phyloP scores from a whole-genome alignment of 371 early-diverging fungal species.

The Zancudomyces culisetae region DNA sequence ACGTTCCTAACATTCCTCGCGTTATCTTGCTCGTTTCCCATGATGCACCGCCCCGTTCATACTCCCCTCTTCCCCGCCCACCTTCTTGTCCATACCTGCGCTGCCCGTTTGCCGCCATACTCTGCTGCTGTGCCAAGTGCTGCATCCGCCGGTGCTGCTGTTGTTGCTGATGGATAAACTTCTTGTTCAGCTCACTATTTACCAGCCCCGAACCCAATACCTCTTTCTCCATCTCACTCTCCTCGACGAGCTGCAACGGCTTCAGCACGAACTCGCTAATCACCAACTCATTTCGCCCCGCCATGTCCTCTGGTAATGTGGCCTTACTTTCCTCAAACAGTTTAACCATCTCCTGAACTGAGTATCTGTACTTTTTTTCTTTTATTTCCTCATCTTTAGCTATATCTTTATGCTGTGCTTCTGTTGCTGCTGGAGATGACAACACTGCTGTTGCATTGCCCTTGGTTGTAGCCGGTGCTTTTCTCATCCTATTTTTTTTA shows the following conservation, averaged over 20 bases:
- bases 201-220: constrained; percentile 1
- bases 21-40: constrained; percentile 19
- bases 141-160: constrained; percentile 4
- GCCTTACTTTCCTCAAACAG: neutral
- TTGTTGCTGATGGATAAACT: constrained; percentile 6
- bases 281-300: neutral
- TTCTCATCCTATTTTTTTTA: neutral
- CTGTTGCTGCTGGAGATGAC: no score
- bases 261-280: neutral
- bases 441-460: no score
- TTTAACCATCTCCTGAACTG: constrained; percentile 1
- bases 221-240: neutral
- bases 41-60: constrained; percentile 3
- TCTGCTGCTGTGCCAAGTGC: constrained; percentile 4
- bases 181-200: constrained; percentile 5
- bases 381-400: neutral
- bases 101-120: neutral
- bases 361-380: neutral
- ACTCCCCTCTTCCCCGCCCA: constrained; percentile 3
- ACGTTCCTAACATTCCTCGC: constrained; percentile 31
- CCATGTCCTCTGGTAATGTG: constrained; percentile 1
- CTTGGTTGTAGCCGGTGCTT: neutral
- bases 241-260: neutral
- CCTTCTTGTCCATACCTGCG: neutral
- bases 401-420: neutral